Conservation (phyloP, 2,329 filamentous ascomycete genomes). For the Sphaerulina populicola region DNA sequence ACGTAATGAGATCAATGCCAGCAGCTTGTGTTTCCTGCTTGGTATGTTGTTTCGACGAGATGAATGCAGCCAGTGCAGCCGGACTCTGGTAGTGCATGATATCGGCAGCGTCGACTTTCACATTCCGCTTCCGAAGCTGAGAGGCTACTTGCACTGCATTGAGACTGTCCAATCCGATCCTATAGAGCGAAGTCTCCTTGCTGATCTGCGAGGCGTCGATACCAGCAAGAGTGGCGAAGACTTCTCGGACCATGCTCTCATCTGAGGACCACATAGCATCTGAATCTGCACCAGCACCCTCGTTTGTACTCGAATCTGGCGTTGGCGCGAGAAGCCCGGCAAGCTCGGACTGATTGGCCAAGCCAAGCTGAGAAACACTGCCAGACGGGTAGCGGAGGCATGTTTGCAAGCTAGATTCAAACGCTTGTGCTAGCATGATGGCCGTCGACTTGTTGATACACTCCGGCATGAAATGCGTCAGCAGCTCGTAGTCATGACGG, state of each 20-base stretch:
- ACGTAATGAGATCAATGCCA: conserved; percentile 44
- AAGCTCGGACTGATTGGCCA: conserved; percentile 14
- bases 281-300: not conserved
- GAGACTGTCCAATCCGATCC: conserved; percentile 86
- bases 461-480: conserved; percentile 44
- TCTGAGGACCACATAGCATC: conserved; percentile 41
- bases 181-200: conserved; percentile 65
- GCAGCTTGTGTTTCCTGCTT: not conserved
- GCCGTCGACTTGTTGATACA: conserved; percentile 50
- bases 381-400: conserved; percentile 28
- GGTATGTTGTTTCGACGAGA: conserved; percentile 3
- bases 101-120: conserved; percentile 58
- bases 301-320: not conserved
- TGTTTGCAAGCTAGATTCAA: conserved; percentile 25
- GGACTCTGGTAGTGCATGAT: conserved; percentile 52
- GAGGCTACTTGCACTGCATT: conserved; percentile 70
- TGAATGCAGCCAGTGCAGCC: conserved; percentile 17
- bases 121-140: conserved; percentile 52
- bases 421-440: conserved; percentile 22
- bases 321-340: conserved; percentile 14
- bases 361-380: conserved; percentile 17
- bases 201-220: conserved; percentile 45
- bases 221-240: conserved; percentile 53
- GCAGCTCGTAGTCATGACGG: conserved; percentile 41
- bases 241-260: conserved; percentile 48